Conservation (phyloP, 345 rosid genomes). For the Citrus reticulata region DNA sequence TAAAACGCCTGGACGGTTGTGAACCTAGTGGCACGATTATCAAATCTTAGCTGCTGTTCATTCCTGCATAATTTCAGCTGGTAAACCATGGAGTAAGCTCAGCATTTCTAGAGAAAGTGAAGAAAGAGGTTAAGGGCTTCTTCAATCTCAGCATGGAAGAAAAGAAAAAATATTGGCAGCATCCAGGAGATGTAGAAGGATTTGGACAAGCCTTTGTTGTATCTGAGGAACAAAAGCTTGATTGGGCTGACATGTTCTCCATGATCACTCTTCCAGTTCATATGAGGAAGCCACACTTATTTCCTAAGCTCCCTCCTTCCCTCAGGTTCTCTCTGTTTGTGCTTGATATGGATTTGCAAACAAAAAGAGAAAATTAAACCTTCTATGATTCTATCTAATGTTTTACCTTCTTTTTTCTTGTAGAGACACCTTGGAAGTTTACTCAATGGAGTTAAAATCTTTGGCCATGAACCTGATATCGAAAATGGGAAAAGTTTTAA, state of each 20-base stretch:
- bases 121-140: conserved; percentile 9
- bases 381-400: too few species aligned
- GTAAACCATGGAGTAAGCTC: conserved; percentile 12
- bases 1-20: too few species aligned
- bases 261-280: not conserved
- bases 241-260: not conserved
- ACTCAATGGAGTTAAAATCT: conserved; percentile 14
- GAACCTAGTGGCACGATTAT: too few species aligned
- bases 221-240: not conserved
- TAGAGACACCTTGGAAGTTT: too few species aligned
- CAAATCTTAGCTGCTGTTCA: too few species aligned
- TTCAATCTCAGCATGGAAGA: conserved; percentile 29
- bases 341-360: too few species aligned
- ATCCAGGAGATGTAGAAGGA: conserved; percentile 25
- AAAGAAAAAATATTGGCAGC: conserved; percentile 20
- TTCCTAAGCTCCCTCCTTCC: not conserved
- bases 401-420: too few species aligned
- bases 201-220: conserved; percentile 9
- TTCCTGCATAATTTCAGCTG: conserved; percentile 4
- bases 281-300: too few species aligned
- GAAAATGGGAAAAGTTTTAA: conserved; percentile 15
- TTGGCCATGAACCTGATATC: conserved; percentile 5
- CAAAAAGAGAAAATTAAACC: too few species aligned
- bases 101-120: conserved; percentile 6
- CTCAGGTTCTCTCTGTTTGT: too few species aligned